phyloP scores from a whole-genome alignment of 2,329 filamentous ascomycete species.

The Fusarium falciforme region DNA sequence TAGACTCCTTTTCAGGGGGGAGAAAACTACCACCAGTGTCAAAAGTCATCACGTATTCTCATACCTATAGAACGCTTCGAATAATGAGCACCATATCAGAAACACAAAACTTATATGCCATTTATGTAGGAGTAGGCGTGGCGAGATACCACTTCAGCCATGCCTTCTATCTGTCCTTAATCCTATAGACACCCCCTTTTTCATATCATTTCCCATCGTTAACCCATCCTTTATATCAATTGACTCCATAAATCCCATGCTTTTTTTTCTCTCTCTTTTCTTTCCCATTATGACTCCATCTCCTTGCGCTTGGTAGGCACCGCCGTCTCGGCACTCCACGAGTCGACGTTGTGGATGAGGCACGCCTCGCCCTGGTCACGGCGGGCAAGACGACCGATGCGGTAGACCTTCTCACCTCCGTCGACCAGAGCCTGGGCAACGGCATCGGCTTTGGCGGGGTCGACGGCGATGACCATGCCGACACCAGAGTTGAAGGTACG shows the following conservation, averaged over 20 bases:
- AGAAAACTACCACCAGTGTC: background rate
- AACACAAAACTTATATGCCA: constrained; percentile 23
- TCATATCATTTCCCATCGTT: constrained; percentile 26
- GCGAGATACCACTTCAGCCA: constrained; percentile 9
- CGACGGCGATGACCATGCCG: constrained; percentile 92
- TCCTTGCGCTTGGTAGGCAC: constrained; percentile 43
- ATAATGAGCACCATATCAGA: background rate
- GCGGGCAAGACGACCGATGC: constrained; percentile 77
- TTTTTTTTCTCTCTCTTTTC: constrained; percentile 7
- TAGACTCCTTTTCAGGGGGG: background rate
- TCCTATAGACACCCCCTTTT: constrained; percentile 20
- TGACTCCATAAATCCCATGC: constrained; percentile 32
- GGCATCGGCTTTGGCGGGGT: constrained; percentile 69
- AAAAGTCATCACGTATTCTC: background rate
- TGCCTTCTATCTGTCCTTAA: constrained; percentile 26
- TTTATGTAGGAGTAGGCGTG: constrained; percentile 22
- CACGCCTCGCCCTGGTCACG: constrained; percentile 58
- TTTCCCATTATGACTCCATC: constrained; percentile 29
- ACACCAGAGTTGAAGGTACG: constrained; percentile 95
- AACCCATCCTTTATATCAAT: constrained; percentile 15
- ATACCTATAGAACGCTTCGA: background rate
- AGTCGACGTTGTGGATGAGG: constrained; percentile 49
- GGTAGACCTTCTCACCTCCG: constrained; percentile 77
- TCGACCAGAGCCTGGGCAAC: constrained; percentile 70
- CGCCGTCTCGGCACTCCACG: constrained; percentile 44